A percentile compares a stretch with the other conserved stretches of the same genome.
phyloP scores from a whole-genome alignment of 352 stramenopile genomes.

The Thraustochytrium striatum region DNA sequence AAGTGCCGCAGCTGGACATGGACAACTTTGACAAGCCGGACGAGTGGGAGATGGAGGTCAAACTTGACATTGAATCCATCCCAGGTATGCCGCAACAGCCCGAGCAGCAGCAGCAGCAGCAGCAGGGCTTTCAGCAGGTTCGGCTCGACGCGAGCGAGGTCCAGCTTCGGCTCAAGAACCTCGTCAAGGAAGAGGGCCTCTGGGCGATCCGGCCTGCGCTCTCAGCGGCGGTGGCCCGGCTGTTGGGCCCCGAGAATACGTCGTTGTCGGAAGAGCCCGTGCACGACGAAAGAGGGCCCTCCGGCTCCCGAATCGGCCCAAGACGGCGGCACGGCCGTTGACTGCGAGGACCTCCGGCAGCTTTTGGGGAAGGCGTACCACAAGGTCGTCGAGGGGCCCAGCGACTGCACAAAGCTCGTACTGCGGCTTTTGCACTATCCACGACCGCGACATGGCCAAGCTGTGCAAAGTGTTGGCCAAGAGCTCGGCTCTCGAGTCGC shows the following conservation, averaged over 20 bases:
- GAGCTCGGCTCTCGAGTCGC: background rate
- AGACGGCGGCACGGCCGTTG: background rate
- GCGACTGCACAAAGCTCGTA: background rate
- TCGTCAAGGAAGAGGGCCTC: background rate
- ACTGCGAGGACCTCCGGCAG: background rate
- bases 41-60: slow-evolving; percentile 9
- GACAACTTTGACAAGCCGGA: background rate
- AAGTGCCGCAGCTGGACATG: slow-evolving; percentile 4
- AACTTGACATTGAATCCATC: slow-evolving; percentile 30
- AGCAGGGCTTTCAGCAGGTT: background rate
- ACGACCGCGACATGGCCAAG: slow-evolving; percentile 10
- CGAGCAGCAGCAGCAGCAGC: background rate
- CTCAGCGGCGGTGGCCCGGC: background rate
- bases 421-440: slow-evolving; percentile 18
- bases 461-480: background rate
- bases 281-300: no score
- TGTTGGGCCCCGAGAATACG: background rate
- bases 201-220: background rate
- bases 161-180: background rate
- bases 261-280: background rate
- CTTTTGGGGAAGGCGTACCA: background rate
- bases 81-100: background rate
- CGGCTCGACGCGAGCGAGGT: no score
- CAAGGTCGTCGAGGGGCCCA: background rate
- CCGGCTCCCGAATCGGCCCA: background rate